Base-by-base conservation (phyloP, 345 rosid species). In the Geranium brycei region DNA sequence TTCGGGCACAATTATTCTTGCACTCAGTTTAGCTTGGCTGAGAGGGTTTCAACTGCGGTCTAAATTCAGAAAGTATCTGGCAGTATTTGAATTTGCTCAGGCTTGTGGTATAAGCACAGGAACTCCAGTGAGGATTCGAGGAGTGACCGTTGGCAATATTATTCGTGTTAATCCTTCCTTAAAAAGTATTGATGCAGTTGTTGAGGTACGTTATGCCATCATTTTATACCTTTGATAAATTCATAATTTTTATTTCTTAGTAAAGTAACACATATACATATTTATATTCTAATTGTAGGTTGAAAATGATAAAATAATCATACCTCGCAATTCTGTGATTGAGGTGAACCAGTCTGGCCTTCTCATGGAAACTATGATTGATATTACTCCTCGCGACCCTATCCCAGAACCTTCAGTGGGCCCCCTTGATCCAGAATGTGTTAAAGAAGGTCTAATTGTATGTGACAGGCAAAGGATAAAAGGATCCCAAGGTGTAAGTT, bases 281-380 rank as follows among this genome's bases (percentile, higher is more conserved):
- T 62, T 91, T 60, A 47, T 16, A 60, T 59, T 32, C 13, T 57
- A 60, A 60, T 72, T 71, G 53, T 70, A 91, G 99, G 84, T 95
- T 65, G 99, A 95, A 74, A 97, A 95, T 85, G 96, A 95, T 71
- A 91, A 95, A 71, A 85, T 82, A 64, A 71, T 95, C 66, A 88
- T 95, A 67, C 99, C 97, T 7, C 88, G 71, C 72, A 95, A 95
- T 79, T 84, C 97, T 28, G 72, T 81, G 40, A 77, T 95, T 63
- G 99, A 95, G 79, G 95, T 95, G 75, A 95, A 95, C 77, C 99
- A 88, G 75, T 95, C 99, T 51, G 99, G 99, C 73, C 96, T 95
- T 71, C 81, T 91, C 15, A 90, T 91, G 97, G 97, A 95, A 75
- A 91, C 99, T 58, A 12, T 95, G 80, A 91, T 95, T 23, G 97